Evolutionary conservation across 148 eudicot genomes (phyloP), one percentile per base, ranked within the genome.

Genomic region (Talinum fruticosum): DNA sequence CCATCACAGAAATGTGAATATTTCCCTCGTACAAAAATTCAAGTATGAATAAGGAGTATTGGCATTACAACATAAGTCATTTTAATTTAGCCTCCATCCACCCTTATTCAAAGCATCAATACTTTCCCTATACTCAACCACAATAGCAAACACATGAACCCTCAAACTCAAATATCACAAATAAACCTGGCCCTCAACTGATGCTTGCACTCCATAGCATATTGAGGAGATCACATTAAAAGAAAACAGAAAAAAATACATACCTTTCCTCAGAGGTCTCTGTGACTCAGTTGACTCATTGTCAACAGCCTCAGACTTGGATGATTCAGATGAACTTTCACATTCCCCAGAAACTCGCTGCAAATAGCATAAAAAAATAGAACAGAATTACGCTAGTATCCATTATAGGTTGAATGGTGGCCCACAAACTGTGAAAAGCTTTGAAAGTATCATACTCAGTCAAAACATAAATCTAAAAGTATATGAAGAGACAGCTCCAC

Each of bases 301-400:
- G 75, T 78, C 93, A 75, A 13, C 81, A 73, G 75, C 80, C 77
- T 88, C 92, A 33, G 85, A 41, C 84, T 94, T 83, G 21, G 88
- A 77, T 44, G 94, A 77, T 80, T 90, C 91, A 15, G 96, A 87
- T 16, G 96, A 82, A 86, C 88, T 89, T 70, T 91, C 96, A 74
- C 83, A 73, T 72, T 88, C 96, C 81, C 90, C 97, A 66, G 92
- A 84, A 72, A 95, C 85, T 62, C 87, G 76, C 97, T 92, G 90
- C 82, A 66, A 78, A 77, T 75, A 38, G 54, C 49, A 61, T 6
- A 80, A 65, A 59, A 10, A 76, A 51, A 45, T 53, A 33, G 32
- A 73, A 49, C 65, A 30, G 35, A 72, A n/a, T 16, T 35, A 71
- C n/a, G 13, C 57, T 53, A 62, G 8, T 35, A 67, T 66, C 37